A percentile compares a stretch with the other conserved stretches of the same genome.
Evolutionary conservation across 2,329 filamentous ascomycete genomes (phyloP).

Genomic region (Fonsecaea monophora): DNA sequence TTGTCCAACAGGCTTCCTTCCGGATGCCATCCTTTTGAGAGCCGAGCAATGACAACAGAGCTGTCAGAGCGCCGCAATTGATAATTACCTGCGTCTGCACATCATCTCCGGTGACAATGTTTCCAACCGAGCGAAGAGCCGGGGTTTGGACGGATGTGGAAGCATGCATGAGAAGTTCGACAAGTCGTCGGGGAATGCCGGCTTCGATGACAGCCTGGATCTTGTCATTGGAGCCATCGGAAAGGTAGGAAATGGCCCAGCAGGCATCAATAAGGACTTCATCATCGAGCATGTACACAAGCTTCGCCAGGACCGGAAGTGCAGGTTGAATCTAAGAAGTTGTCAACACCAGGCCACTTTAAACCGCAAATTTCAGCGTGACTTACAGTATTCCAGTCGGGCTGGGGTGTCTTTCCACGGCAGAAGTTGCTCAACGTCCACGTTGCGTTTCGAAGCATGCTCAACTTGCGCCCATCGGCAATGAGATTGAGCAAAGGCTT

Average conservation of each 20-base stretch:
- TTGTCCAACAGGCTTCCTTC: slow-evolving; percentile 99
- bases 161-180: slow-evolving; percentile 96
- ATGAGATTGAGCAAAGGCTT: slow-evolving; percentile 88
- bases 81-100: slow-evolving; percentile 99
- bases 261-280: slow-evolving; percentile 98
- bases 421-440: slow-evolving; percentile 99
- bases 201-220: slow-evolving; percentile 99
- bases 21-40: slow-evolving; percentile 98
- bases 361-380: slow-evolving; percentile 15
- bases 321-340: slow-evolving; percentile 81
- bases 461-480: slow-evolving; percentile 96
- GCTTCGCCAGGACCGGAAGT: slow-evolving; percentile 91
- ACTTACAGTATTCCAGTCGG: slow-evolving; percentile 93
- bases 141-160: slow-evolving; percentile 98
- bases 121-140: slow-evolving; percentile 93
- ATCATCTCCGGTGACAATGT: slow-evolving; percentile 98
- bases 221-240: slow-evolving; percentile 97
- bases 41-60: slow-evolving; percentile 89
- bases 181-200: slow-evolving; percentile 91
- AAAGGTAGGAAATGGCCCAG: slow-evolving; percentile 99
- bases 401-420: slow-evolving; percentile 98
- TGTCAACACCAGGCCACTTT: slow-evolving; percentile 37
- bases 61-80: slow-evolving; percentile 92
- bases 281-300: slow-evolving; percentile 97
- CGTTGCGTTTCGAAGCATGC: slow-evolving; percentile 98